phyloP scores from a whole-genome alignment of 805 yeast species.

The Ogataea haglerorum region DNA sequence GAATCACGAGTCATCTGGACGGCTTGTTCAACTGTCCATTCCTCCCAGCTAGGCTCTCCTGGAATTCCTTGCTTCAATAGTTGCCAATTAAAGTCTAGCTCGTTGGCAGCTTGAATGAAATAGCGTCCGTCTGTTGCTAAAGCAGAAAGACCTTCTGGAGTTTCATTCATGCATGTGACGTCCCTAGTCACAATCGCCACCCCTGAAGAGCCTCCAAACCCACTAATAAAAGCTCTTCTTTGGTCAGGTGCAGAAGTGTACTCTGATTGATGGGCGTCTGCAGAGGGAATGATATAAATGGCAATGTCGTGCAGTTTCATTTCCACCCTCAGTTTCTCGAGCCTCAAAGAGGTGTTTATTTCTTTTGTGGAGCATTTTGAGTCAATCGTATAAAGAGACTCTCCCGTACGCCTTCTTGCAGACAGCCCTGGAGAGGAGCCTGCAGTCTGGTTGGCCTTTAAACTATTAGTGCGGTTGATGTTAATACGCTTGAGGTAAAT shows the following conservation, averaged over 20 bases:
- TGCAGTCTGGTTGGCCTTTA: constrained; percentile 9
- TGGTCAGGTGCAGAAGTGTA: constrained; percentile 54
- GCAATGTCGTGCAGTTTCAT: constrained; percentile 62
- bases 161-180: constrained; percentile 44
- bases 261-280: constrained; percentile 65
- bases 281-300: constrained; percentile 62
- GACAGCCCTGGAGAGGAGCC: constrained; percentile 38
- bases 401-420: constrained; percentile 27
- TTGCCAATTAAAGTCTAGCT: constrained; percentile 58
- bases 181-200: constrained; percentile 56
- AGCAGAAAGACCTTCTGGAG: constrained; percentile 54
- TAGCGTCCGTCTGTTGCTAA: constrained; percentile 61
- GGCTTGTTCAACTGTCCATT: constrained; percentile 53
- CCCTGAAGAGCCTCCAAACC: constrained; percentile 62
- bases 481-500: constrained; percentile 34
- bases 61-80: constrained; percentile 50
- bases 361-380: constrained; percentile 37
- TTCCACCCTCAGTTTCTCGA: constrained; percentile 54
- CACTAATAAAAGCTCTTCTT: constrained; percentile 53
- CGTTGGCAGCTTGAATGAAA: constrained; percentile 55
- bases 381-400: constrained; percentile 17
- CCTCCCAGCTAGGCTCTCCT: constrained; percentile 54
- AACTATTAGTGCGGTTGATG: constrained; percentile 21
- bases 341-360: constrained; percentile 56
- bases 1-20: constrained; percentile 47